These are phyloP conservation scores for Daldinia vernicosa DNA, from an alignment of 495 filamentous ascomycete genomes.

Conservation along the genomic window DNA sequence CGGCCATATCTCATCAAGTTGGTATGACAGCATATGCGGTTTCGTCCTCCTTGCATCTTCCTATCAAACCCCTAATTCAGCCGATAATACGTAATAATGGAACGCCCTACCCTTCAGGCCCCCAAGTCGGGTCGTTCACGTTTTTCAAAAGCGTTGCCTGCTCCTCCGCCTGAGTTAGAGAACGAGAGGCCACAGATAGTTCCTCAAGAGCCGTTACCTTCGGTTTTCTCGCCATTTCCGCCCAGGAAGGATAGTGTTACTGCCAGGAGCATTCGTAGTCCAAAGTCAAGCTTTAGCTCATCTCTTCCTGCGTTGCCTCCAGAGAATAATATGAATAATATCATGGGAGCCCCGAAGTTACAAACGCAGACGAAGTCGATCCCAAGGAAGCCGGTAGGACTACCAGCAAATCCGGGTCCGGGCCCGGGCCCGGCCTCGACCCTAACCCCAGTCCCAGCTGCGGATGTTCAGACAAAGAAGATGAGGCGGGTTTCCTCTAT, in stretches of 20 bases:
- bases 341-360: slow-evolving; percentile 18
- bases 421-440: slow-evolving; percentile 18
- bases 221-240: slow-evolving; percentile 37
- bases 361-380: slow-evolving; percentile 38
- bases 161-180: slow-evolving; percentile 37
- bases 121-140: slow-evolving; percentile 46
- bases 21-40: slow-evolving; percentile 39
- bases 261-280: slow-evolving; percentile 21
- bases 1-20: slow-evolving; percentile 21
- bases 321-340: slow-evolving; percentile 20
- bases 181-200: slow-evolving; percentile 29
- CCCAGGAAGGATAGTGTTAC: slow-evolving; percentile 42
- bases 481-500: slow-evolving; percentile 51
- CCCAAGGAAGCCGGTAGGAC: slow-evolving; percentile 42
- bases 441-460: slow-evolving; percentile 19
- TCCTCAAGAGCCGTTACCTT: slow-evolving; percentile 29
- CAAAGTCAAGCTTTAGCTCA: slow-evolving; percentile 31
- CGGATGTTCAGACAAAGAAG: slow-evolving; percentile 33
- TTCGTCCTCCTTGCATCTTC: slow-evolving; percentile 25
- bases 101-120: slow-evolving; percentile 39
- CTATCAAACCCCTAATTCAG: slow-evolving; percentile 29
- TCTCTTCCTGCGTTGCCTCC: slow-evolving; percentile 38
- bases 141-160: slow-evolving; percentile 51
- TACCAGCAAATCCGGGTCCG: slow-evolving; percentile 23
- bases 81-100: slow-evolving; percentile 40